Evolutionary conservation across 78 protist genomes (phyloP).

Genomic region (Mantamonas sphyraenae): DNA sequence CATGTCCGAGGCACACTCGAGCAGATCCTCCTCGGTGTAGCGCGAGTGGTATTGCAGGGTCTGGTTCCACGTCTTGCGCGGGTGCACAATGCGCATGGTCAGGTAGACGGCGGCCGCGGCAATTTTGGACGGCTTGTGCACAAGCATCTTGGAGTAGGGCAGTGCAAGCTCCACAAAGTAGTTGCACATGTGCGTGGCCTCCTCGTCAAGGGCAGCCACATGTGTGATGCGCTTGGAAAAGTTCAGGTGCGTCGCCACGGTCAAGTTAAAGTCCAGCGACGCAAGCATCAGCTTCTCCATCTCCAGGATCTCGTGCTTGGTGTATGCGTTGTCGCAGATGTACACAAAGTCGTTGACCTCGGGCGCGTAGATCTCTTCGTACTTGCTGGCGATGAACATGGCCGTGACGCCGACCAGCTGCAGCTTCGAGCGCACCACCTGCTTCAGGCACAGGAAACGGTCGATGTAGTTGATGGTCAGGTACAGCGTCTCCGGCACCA

Average conservation of each 20-base stretch:
- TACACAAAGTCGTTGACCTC: conserved; percentile 34
- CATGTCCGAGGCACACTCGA: background rate
- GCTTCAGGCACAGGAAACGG: conserved; percentile 25
- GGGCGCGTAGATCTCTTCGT: conserved; percentile 66
- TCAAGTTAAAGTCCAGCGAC: conserved; percentile 20
- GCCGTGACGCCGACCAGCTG: conserved; percentile 63
- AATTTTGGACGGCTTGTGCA: conserved; percentile 27
- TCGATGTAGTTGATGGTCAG: conserved; percentile 52
- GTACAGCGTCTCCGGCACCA: conserved; percentile 48
- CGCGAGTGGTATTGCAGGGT: background rate
- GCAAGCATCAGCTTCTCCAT: conserved; percentile 19
- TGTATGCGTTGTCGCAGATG: conserved; percentile 58
- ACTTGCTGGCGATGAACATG: conserved; percentile 50
- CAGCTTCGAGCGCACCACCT: conserved; percentile 21
- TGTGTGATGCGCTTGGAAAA: conserved; percentile 4
- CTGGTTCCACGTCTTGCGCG: background rate
- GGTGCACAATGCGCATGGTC: conserved; percentile 12
- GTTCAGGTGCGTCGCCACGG: background rate
- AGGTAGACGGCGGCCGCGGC: conserved; percentile 43
- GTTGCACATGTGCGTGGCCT: background rate
- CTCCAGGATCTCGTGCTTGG: conserved; percentile 13
- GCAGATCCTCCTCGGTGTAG: background rate
- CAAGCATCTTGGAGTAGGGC: conserved; percentile 19
- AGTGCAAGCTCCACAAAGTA: conserved; percentile 44
- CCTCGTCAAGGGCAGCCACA: background rate